A percentile compares a stretch with the other conserved stretches of the same genome.
Evolutionary conservation across 2,329 filamentous ascomycete species (phyloP).

Genomic region (Aspergillus sp.): DNA sequence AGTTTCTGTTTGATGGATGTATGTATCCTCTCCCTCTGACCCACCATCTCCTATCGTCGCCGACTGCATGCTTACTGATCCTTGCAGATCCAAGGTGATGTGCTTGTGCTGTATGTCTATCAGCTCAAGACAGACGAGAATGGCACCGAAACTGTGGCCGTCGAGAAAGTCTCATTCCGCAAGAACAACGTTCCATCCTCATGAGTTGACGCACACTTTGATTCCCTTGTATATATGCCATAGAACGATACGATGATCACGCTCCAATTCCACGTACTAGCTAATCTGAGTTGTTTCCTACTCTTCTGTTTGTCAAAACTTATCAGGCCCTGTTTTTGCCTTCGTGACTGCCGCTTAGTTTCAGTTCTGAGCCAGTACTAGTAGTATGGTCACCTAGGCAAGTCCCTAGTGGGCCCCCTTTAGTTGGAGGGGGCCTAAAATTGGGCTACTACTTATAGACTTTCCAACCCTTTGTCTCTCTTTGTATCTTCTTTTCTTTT

Average conservation of each 20-base stretch:
- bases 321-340: no score
- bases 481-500: no score
- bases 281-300: not conserved
- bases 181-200: constrained; percentile 66
- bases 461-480: no score
- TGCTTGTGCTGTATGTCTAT: constrained; percentile 93
- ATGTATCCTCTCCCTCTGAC: constrained; percentile 50
- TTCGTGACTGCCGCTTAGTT: no score
- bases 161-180: constrained; percentile 83
- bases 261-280: constrained; percentile 10
- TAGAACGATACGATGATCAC: constrained; percentile 20
- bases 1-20: constrained; percentile 99
- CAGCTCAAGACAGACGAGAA: constrained; percentile 75
- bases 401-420: no score
- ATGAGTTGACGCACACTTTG: constrained; percentile 35
- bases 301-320: not conserved
- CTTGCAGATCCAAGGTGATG: constrained; percentile 85
- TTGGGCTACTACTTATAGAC: no score
- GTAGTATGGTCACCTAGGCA: no score
- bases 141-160: constrained; percentile 74
- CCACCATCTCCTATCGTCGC: not conserved
- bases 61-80: constrained; percentile 7
- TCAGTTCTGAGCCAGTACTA: no score
- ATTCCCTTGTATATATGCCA: constrained; percentile 33
- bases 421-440: no score